These are phyloP conservation scores for Amaranthus palmeri DNA, from an alignment of 148 eudicot genomes.

Conservation along the genomic window DNA sequence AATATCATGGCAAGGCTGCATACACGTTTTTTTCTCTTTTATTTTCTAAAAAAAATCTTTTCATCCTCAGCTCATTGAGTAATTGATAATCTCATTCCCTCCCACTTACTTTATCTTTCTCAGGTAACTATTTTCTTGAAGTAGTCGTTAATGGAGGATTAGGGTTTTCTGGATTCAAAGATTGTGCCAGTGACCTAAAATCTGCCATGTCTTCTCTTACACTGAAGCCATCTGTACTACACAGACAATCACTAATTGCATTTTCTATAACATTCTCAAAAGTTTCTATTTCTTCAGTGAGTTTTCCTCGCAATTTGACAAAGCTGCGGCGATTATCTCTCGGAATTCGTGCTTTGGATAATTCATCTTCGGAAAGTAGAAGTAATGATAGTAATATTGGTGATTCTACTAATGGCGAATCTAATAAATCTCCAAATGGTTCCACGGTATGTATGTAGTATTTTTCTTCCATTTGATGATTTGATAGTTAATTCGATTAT, in stretches of 20 bases:
- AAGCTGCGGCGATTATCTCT: constrained; percentile 14
- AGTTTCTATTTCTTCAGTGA: constrained; percentile 12
- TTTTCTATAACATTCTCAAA: constrained; percentile 6
- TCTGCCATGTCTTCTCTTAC: constrained; percentile 26
- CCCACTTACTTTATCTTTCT: not conserved
- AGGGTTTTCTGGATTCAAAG: constrained; percentile 25
- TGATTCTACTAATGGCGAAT: constrained; percentile 2
- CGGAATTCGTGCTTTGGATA: constrained; percentile 29
- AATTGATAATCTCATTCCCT: not conserved
- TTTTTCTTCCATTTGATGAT: no score
- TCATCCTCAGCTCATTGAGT: no score
- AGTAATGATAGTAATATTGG: constrained; percentile 12
- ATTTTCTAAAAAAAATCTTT: no score
- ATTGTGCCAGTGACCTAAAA: no score
- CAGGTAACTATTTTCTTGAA: not conserved
- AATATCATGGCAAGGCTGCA: no score
- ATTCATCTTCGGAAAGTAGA: constrained; percentile 23
- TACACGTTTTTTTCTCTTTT: no score
- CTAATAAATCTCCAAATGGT: constrained; percentile 24
- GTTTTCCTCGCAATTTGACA: constrained; percentile 17
- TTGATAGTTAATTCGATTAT: no score
- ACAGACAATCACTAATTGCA: constrained; percentile 13
- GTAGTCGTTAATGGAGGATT: constrained; percentile 26
- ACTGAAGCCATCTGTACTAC: constrained; percentile 9
- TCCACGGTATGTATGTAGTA: constrained; percentile 10